Conservation (phyloP, 768 basidiomycete genomes). For the Phaeotremella fagi region DNA sequence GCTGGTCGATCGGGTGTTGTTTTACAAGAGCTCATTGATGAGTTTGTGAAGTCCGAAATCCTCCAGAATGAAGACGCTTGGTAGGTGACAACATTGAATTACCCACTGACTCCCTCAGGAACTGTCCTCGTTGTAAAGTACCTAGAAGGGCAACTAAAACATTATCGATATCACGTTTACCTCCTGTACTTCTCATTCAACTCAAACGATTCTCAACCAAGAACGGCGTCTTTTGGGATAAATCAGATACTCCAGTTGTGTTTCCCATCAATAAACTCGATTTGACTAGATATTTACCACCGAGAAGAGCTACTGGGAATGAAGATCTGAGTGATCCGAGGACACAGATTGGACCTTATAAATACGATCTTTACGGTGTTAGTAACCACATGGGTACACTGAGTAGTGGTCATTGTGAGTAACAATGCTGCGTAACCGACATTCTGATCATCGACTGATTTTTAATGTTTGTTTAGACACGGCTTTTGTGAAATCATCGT, state of each 20-base stretch:
- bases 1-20: conserved; percentile 56
- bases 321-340: conserved; percentile 65
- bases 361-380: conserved; percentile 89
- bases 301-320: conserved; percentile 62
- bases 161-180: conserved; percentile 83
- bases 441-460: background rate
- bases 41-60: conserved; percentile 83
- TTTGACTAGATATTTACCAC: conserved; percentile 77
- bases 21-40: conserved; percentile 75
- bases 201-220: conserved; percentile 39
- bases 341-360: conserved; percentile 77
- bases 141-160: conserved; percentile 80
- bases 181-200: conserved; percentile 64
- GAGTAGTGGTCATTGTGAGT: conserved; percentile 91
- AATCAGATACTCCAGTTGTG: conserved; percentile 90
- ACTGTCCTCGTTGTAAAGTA: conserved; percentile 88
- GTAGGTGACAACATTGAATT: conserved; percentile 52
- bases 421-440: background rate
- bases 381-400: conserved; percentile 94
- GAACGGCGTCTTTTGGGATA: conserved; percentile 69
- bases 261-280: conserved; percentile 67
- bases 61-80: conserved; percentile 92
- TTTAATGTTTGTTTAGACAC: conserved; percentile 75
- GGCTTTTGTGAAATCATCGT: conserved; percentile 78
- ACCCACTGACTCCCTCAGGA: conserved; percentile 55